Base-by-base conservation (phyloP, 352 stramenopile species). In the Thraustochytrium striatum region DNA sequence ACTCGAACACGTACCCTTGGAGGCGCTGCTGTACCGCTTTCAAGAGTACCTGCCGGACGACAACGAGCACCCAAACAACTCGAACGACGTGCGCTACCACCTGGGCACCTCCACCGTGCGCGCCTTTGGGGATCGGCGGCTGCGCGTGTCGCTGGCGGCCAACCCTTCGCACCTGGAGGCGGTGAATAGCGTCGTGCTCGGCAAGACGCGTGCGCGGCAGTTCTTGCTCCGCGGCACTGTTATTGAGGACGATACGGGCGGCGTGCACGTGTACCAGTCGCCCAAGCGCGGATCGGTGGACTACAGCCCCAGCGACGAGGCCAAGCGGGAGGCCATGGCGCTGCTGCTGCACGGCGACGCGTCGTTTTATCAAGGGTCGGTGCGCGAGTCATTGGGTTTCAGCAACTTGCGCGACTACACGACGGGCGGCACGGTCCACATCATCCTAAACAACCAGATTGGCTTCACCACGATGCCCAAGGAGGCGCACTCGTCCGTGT, bases 381-480 rank as follows among this genome's bases (percentile, higher is more conserved):
- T 95, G 9, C 85, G 88, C 0, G 90, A 95, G 57, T 86, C 86
- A 0, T 78, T 95, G 30, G 88, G 84, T 21, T 85, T 94, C 55
- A 90, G 88, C 0, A 89, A 92, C 52, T 75, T 95, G 32, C 89
- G 88, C 2, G 88, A 87, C 70, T 95, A 92, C 55, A 83, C 84
- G 43, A 92, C 87, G 3, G 85, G 86, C 19, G 90, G 90, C 53
- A 90, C 90, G 0, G 84, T 95, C 53, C 90, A 95, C 62, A 81
- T 94, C 43, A 88, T 95, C 30, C 87, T 95, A 44, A 95, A 95
- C 82, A 95, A 95, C 85, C 89, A 95, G 59, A 89, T 95, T 7
- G 91, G 89, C 2, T 95, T 93, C 84, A 95, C 91, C 11, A 94
- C 91, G n/a, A 92, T 87, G 25, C 89, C 87, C 80, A 85, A 85